Conservation (phyloP, 257 asterid genomes). For the Solanum pennellii region DNA sequence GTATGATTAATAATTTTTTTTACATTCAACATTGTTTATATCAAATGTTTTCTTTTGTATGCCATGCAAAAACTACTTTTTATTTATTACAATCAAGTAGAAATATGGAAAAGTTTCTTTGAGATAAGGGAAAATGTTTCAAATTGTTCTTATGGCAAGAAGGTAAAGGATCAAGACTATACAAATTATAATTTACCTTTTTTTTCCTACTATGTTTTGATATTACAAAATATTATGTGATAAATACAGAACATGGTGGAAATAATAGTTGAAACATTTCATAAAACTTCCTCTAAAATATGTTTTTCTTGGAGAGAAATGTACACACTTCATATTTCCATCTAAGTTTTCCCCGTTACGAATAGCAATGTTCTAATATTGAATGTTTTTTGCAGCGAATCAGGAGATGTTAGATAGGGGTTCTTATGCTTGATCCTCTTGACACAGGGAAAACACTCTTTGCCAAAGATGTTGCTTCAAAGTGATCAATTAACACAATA, state of each 20-base stretch:
- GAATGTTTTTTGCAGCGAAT: background rate
- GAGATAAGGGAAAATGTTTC: background rate
- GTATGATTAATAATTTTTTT: no score
- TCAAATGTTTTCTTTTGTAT: no score
- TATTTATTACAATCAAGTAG: no score
- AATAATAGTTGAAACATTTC: background rate
- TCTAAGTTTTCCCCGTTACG: background rate
- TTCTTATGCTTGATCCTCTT: no score
- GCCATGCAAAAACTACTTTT: background rate
- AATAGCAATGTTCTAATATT: background rate
- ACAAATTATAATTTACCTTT: background rate
- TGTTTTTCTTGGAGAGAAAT: background rate
- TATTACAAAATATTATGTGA: background rate
- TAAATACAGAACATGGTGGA: background rate
- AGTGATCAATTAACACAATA: no score
- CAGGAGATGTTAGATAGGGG: constrained; percentile 18
- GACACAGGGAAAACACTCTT: no score
- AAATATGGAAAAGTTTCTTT: no score
- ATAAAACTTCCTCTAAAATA: background rate
- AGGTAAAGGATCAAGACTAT: background rate
- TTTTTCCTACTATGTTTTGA: no score
- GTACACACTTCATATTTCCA: background rate
- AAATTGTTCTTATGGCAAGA: background rate
- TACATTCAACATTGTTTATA: no score
- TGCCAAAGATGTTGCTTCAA: no score